phyloP scores from a whole-genome alignment of 1,139 yeast species.

The Spencermartinsiella ligniputridi region DNA sequence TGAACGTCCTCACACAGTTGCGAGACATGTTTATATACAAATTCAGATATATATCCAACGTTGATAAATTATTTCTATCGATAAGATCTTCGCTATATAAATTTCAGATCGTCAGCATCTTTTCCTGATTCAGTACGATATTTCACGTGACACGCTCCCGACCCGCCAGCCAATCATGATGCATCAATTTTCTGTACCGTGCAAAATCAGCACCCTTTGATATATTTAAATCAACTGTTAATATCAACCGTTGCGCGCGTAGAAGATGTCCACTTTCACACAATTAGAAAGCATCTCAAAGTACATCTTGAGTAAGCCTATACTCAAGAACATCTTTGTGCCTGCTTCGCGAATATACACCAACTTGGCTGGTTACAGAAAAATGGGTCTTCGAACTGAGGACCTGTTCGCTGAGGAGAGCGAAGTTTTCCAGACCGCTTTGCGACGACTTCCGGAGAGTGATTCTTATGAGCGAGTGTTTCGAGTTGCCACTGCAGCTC shows the following conservation, averaged over 20 bases:
- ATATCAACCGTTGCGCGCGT: not conserved
- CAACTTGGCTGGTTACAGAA: conserved; percentile 83
- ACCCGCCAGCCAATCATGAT: too few relatives aligned
- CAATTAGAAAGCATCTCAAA: conserved; percentile 80
- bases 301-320: conserved; percentile 75
- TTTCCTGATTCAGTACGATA: too few relatives aligned
- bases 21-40: too few relatives aligned
- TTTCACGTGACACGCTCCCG: too few relatives aligned
- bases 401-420: conserved; percentile 86
- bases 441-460: conserved; percentile 77
- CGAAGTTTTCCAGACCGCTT: conserved; percentile 81
- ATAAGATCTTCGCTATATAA: too few relatives aligned
- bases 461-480: conserved; percentile 86
- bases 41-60: too few relatives aligned
- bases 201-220: too few relatives aligned
- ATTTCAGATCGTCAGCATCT: too few relatives aligned
- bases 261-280: conserved; percentile 64
- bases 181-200: too few relatives aligned
- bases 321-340: conserved; percentile 65
- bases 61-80: too few relatives aligned
- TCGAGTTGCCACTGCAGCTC: conserved; percentile 91
- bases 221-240: too few relatives aligned
- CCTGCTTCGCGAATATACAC: conserved; percentile 78
- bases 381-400: conserved; percentile 77
- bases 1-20: too few relatives aligned